Evolutionary conservation across 108 stramenopile species (phyloP), one percentile per base, ranked within the genome.

Genomic region (Schizochytrium sp.): DNA sequence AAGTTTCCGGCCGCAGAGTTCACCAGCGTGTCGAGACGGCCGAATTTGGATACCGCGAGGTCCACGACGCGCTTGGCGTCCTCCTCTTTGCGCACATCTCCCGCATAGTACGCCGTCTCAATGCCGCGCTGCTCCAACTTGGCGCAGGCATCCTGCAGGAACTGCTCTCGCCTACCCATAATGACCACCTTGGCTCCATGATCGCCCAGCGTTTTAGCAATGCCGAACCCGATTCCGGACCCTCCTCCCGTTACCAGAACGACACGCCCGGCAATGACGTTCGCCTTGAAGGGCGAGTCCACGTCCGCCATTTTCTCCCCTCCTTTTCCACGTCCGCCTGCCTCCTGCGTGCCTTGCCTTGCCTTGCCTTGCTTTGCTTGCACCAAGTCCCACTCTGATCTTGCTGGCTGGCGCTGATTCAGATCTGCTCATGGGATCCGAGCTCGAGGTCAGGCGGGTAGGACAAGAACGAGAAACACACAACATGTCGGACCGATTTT

Each of bases 1-100:
- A 88, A 88, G 5, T 88, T 88, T 6, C 88, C 88, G 8, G 88
- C 88, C 41, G 88, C 88, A 10, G 29, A 44, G 72, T 88, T 88
- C 57, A 88, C 72, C 4, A 88, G 47, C 5, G 71, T 72, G 25
- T 72, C 88, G 28, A 88, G 55, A 69, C 71, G 53, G 10, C 72
- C 72, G 21, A 88, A 88, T 51, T 19, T 29, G 19, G 14, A n/a
- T 0, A 88, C 63, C 34, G 72, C 55, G 5, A 45, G 8, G 18
- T 28, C 16, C 28, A 88, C 69, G 48, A 34, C 72, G 34, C 19
- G 2, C 29, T 71, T 69, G 5, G 43, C 21, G 51, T 23, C 71
- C 8, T 43, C 88, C 5, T 18, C 12, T 5, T 72, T 21, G 28
- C 88, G 88, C 41, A 88, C 88, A 25, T 88, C 88, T 3, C 63